A percentile compares a stretch with the other conserved stretches of the same genome.
Conservation (phyloP, 805 yeast species). For the Limtongia smithiae region DNA sequence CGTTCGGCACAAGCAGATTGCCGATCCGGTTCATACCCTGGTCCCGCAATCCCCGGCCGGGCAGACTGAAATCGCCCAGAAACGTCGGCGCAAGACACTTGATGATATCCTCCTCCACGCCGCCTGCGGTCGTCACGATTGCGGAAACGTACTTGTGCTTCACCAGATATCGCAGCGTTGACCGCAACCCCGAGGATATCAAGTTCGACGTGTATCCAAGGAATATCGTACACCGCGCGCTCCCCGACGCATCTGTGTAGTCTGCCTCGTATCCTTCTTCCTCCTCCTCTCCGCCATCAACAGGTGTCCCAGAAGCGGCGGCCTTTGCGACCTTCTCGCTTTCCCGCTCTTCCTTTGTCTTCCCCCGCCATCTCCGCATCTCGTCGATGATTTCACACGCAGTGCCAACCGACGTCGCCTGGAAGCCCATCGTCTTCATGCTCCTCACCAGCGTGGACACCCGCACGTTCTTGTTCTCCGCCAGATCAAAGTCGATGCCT, state of each 20-base stretch:
- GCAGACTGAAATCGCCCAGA: constrained; percentile 82
- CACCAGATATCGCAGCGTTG: constrained; percentile 81
- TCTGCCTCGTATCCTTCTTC: constrained; percentile 53
- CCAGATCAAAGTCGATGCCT: constrained; percentile 86
- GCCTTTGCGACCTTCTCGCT: not conserved
- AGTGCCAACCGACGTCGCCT: constrained; percentile 77
- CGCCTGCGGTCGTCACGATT: constrained; percentile 96
- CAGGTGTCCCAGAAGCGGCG: too few relatives aligned
- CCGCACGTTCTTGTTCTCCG: constrained; percentile 67
- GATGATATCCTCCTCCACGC: constrained; percentile 95
- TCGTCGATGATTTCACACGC: constrained; percentile 91
- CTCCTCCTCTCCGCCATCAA: constrained; percentile 65
- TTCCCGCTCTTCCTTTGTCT: constrained; percentile 31
- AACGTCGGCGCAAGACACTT: constrained; percentile 95
- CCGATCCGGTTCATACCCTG: constrained; percentile 98
- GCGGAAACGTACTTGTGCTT: constrained; percentile 94
- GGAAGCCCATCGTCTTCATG: constrained; percentile 97
- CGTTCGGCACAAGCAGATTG: constrained; percentile 93
- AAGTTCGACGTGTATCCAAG: constrained; percentile 95
- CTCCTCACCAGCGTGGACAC: constrained; percentile 76
- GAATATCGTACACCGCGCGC: constrained; percentile 77
- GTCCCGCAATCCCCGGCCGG: constrained; percentile 79
- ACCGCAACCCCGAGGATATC: constrained; percentile 91
- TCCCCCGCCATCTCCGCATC: constrained; percentile 93
- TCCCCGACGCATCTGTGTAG: constrained; percentile 32